Percentiles rank a stretch among this genome's conserved stretches.
phyloP scores from a whole-genome alignment of 164 flowering plant species.

The Chimonanthus salicifolius region DNA sequence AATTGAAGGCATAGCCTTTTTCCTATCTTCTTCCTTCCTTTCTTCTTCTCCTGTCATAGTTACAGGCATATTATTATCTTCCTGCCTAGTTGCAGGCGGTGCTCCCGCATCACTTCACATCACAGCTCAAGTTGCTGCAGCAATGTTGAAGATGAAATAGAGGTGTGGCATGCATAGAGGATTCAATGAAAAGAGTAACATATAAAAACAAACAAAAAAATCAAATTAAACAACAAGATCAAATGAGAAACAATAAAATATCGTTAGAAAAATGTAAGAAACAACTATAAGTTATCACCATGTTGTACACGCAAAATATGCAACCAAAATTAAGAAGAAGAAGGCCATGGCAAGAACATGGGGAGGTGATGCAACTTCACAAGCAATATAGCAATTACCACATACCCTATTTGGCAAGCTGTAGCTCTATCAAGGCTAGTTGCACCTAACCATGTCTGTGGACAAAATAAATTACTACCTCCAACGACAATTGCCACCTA shows the following conservation, averaged over 20 bases:
- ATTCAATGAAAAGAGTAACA: neutral
- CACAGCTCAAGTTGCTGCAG: too few species aligned
- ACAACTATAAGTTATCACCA: neutral
- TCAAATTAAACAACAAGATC: neutral
- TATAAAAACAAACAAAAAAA: neutral
- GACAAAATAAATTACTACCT: constrained; percentile 92
- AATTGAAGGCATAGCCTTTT: too few species aligned
- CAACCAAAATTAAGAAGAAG: neutral
- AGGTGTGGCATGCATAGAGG: neutral
- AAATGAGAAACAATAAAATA: neutral
- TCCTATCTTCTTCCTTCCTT: too few species aligned
- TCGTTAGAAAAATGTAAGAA: neutral
- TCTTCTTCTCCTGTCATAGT: too few species aligned
- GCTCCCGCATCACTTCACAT: too few species aligned
- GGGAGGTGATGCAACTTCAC: neutral
- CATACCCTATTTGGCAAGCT: constrained; percentile 89
- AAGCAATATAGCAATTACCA: neutral
- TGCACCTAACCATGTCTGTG: constrained; percentile 74
- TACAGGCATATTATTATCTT: too few species aligned
- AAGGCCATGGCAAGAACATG: neutral
- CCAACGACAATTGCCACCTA: constrained; percentile 97
- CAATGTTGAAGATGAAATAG: neutral
- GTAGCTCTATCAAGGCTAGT: constrained; percentile 82
- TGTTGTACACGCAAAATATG: neutral
- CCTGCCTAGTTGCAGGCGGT: too few species aligned